Base-by-base conservation (phyloP, 176 grass and related monocot genomes). In the Guadua angustifolia region DNA sequence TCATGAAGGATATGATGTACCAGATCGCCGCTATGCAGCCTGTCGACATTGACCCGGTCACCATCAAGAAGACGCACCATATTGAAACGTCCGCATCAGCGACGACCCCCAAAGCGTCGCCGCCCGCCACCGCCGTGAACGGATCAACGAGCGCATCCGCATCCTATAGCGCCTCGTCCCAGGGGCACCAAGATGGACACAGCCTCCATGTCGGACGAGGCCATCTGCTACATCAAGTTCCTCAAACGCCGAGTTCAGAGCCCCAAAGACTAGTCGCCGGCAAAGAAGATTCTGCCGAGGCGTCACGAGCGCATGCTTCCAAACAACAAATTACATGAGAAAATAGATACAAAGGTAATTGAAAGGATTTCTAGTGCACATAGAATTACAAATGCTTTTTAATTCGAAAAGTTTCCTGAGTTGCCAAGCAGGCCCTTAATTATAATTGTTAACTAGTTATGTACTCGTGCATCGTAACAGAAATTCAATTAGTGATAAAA, bases 1-100 rank as follows among this genome's bases (percentile, higher is more conserved):
- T 88, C 39, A 92, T 97, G 94, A 97, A 97, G 86, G 94, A 97
- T 88, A 97, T 97, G 92, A 94, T 97, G 94, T 97, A 97, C 92
- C 82, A 87, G 84, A 97, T 97, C 57, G 90, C 94, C 0, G 92
- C 94, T 7, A 97, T 97, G 94, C 94, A 97, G 82, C 92, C 94
- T 4, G 92, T 97, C 39, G 90, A 97, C 69, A 89, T 97, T 71
- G 94, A 97, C 75, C 94, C 94, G n/a, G 85, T 89, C 6, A 97
- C 94, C 22, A 87, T 97, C 67, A 97, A 92, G 73, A 97, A 85
- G 81, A 88, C 94, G 0, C 91, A 86, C 60, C 86, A 90, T 74
- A n/a, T n/a, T 88, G 94, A 14, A 97, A 97, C 83, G 94, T 97
- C 16, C 89, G 92, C 17, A 97, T 97, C 79, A 97, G 94, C 71